phyloP scores from a whole-genome alignment of 2,329 filamentous ascomycete genomes.

The Rhynchosporium graminicola region DNA sequence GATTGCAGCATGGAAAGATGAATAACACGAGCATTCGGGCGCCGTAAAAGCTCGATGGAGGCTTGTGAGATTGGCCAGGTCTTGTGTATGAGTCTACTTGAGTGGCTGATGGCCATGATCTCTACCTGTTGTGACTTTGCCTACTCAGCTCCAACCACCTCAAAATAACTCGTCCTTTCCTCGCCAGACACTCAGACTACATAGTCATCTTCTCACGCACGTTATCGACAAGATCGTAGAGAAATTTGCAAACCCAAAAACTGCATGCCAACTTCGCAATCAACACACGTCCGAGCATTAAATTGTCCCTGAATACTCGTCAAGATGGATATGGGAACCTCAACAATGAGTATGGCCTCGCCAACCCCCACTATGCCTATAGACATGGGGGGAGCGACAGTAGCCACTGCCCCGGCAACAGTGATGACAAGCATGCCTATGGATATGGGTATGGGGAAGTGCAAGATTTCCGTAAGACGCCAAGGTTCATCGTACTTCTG shows the following conservation, averaged over 20 bases:
- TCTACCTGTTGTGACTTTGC: neutral
- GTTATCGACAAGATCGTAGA: too few relatives aligned
- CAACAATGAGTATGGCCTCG: conserved; percentile 22
- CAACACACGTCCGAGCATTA: neutral
- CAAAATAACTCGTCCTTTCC: neutral
- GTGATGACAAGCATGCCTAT: conserved; percentile 20
- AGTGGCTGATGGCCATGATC: conserved; percentile 5
- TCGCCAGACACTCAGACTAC: neutral
- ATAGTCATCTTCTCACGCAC: neutral
- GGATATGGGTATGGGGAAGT: conserved; percentile 24
- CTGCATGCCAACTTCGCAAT: too few relatives aligned
- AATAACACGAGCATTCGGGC: neutral
- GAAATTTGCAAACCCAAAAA: too few relatives aligned
- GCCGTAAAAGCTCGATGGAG: neutral
- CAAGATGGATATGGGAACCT: conserved; percentile 32
- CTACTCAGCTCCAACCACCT: neutral
- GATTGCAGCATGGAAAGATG: neutral
- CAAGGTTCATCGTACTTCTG: neutral
- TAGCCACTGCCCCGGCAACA: conserved; percentile 5
- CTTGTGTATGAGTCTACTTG: neutral
- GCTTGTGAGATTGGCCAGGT: neutral
- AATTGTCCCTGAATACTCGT: neutral
- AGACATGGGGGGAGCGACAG: conserved; percentile 23
- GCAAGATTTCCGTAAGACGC: conserved; percentile 26
- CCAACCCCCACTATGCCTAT: conserved; percentile 21